Evolutionary conservation across 176 grass and related monocot species (phyloP).

Genomic region (Themeda triandra): DNA sequence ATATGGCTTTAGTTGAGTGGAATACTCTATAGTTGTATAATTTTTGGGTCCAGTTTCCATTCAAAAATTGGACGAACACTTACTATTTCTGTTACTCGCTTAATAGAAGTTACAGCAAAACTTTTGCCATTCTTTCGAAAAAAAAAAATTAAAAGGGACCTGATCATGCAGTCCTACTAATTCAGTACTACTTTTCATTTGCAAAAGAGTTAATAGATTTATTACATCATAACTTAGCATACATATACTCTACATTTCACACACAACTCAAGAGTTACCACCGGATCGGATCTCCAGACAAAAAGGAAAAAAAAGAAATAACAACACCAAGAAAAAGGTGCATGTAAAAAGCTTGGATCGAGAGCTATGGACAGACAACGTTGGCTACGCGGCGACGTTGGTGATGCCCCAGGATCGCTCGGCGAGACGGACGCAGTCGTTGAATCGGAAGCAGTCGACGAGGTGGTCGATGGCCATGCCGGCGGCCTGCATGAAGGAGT

Average conservation of each 20-base stretch:
- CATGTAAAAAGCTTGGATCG: not conserved
- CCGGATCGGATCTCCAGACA: not conserved
- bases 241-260: not conserved
- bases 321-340: not conserved
- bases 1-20: too few relatives aligned
- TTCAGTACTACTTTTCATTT: not conserved
- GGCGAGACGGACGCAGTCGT: constrained; percentile 61
- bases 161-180: too few relatives aligned
- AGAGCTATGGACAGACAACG: too few relatives aligned
- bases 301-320: not conserved
- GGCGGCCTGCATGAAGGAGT: constrained; percentile 93
- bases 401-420: constrained; percentile 84
- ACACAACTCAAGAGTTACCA: not conserved
- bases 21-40: too few relatives aligned
- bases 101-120: too few relatives aligned
- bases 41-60: too few relatives aligned
- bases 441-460: constrained; percentile 73
- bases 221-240: constrained; percentile 7
- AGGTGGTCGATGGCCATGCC: constrained; percentile 91
- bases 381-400: constrained; percentile 53
- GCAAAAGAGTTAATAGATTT: not conserved
- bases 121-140: too few relatives aligned
- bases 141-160: too few relatives aligned
- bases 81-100: too few relatives aligned
- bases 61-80: too few relatives aligned